phyloP scores from a whole-genome alignment of 2,329 filamentous ascomycete species.

The Cadophora gregata region DNA sequence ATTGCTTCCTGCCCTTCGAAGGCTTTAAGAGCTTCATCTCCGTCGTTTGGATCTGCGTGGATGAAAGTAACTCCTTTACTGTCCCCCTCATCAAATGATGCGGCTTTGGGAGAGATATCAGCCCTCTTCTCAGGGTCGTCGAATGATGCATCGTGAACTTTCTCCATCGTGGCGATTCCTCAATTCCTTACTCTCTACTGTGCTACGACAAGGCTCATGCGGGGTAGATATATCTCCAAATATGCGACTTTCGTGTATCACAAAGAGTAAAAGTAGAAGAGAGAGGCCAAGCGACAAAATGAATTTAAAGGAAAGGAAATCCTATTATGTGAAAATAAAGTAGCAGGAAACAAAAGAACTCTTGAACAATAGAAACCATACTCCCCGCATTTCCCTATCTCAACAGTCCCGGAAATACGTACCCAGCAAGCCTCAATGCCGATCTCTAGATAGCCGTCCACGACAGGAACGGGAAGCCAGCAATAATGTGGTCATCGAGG shows the following conservation, averaged over 20 bases:
- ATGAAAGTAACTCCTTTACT: constrained; percentile 38
- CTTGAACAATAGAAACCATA: neutral
- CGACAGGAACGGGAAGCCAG: neutral
- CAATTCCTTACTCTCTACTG: too few species aligned
- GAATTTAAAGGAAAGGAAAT: neutral
- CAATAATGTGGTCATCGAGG: neutral
- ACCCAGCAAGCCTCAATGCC: neutral
- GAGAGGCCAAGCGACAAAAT: neutral
- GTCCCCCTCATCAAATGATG: constrained; percentile 33
- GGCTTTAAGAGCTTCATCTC: constrained; percentile 52
- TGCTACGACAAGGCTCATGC: neutral
- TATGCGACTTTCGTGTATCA: neutral
- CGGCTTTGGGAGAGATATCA: constrained; percentile 26
- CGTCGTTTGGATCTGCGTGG: constrained; percentile 49
- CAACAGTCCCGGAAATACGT: neutral
- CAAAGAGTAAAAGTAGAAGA: neutral
- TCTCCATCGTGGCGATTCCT: constrained; percentile 23
- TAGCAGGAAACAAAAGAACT: neutral
- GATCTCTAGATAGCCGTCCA: neutral
- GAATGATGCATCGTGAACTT: constrained; percentile 25
- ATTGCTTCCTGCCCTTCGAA: constrained; percentile 48
- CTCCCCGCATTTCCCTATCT: neutral
- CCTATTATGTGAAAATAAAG: neutral
- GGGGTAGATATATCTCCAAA: neutral
- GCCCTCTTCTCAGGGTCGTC: constrained; percentile 32